These are phyloP conservation scores for Arctostaphylos glauca DNA, from an alignment of 148 eudicot genomes.

Conservation along the genomic window DNA sequence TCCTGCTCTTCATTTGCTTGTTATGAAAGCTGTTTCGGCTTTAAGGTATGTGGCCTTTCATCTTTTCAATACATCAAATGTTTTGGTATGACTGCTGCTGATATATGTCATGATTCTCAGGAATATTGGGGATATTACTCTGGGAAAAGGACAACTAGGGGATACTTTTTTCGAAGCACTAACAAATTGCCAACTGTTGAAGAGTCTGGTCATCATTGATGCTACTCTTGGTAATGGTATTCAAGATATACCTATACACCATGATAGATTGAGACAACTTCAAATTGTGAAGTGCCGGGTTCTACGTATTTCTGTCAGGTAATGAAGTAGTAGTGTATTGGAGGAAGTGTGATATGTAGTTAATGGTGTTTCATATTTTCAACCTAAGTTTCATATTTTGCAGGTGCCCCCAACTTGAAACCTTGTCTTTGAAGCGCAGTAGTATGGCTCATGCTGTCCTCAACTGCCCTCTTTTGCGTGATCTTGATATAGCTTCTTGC, in stretches of 20 bases:
- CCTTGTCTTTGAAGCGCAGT: conserved; percentile 85
- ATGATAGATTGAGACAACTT: conserved; percentile 74
- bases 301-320: conserved; percentile 86
- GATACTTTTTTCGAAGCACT: conserved; percentile 72
- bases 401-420: conserved; percentile 89
- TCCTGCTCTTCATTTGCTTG: conserved; percentile 59
- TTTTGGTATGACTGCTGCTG: conserved; percentile 14
- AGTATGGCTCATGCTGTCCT: conserved; percentile 91
- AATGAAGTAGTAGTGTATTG: neutral
- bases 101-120: conserved; percentile 35
- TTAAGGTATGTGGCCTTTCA: conserved; percentile 48
- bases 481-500: conserved; percentile 90
- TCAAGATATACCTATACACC: conserved; percentile 76
- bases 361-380: neutral
- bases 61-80: neutral
- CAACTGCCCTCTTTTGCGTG: conserved; percentile 82
- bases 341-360: conserved; percentile 2
- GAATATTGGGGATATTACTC: conserved; percentile 69
- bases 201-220: conserved; percentile 64
- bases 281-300: conserved; percentile 83
- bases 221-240: conserved; percentile 83
- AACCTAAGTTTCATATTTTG: conserved; percentile 22
- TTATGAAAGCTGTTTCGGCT: conserved; percentile 63
- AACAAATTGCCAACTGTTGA: conserved; percentile 66
- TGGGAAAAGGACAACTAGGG: conserved; percentile 78